phyloP scores from a whole-genome alignment of 129 eudicot genomes.

The Artemisia argyi region DNA sequence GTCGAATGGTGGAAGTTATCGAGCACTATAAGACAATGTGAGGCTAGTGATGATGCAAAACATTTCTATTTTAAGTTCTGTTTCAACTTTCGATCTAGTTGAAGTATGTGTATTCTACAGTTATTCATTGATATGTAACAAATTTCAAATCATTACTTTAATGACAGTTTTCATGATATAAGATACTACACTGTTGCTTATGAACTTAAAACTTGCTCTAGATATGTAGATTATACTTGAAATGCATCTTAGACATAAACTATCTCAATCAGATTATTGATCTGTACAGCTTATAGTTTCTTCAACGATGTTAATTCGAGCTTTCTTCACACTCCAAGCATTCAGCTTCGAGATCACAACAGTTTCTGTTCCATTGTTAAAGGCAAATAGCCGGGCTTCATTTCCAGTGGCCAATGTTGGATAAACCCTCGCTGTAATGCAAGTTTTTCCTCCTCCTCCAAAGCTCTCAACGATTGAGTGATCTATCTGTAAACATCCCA shows the following conservation, averaged over 20 bases:
- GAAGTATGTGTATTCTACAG: not conserved
- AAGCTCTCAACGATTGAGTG: conserved; percentile 71
- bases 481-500: conserved; percentile 53
- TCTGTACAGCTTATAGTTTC: conserved; percentile 18
- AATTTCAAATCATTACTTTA: not conserved
- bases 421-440: conserved; percentile 76
- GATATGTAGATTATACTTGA: not conserved
- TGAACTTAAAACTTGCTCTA: not conserved
- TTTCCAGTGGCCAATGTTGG: conserved; percentile 56
- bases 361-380: conserved; percentile 44
- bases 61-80: conserved; percentile 2
- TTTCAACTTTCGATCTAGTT: conserved; percentile 16
- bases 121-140: not conserved
- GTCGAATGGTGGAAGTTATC: conserved; percentile 36
- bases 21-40: conserved; percentile 2
- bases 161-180: not conserved
- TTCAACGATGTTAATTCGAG: conserved; percentile 25
- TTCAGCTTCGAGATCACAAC: conserved; percentile 33
- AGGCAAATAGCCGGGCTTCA: conserved; percentile 45
- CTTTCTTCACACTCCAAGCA: conserved; percentile 46
- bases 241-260: not conserved
- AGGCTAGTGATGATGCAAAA: not conserved
- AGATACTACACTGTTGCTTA: not conserved
- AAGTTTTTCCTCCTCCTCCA: conserved; percentile 63
- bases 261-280: conserved; percentile 14